Evolutionary conservation across 2,329 filamentous ascomycete genomes (phyloP).

Genomic region (Talaromyces sp.): DNA sequence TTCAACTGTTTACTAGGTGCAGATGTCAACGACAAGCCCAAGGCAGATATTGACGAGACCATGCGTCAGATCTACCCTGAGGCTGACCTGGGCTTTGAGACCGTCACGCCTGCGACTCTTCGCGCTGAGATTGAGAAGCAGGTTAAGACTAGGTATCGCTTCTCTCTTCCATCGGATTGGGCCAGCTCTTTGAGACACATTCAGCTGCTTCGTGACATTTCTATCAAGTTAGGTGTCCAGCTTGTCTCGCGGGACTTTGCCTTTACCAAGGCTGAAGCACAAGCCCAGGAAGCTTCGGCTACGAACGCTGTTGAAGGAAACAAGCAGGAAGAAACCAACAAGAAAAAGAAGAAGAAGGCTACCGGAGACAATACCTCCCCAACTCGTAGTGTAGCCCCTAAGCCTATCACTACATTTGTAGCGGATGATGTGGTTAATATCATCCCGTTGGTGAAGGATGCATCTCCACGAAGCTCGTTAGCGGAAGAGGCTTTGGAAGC

Average conservation of each 20-base stretch:
- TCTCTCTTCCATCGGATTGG: constrained; percentile 65
- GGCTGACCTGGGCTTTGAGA: constrained; percentile 73
- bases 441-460: constrained; percentile 93
- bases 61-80: constrained; percentile 74
- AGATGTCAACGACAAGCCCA: constrained; percentile 69
- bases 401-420: constrained; percentile 60
- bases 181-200: constrained; percentile 62
- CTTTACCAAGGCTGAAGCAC: constrained; percentile 51
- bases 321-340: constrained; percentile 22
- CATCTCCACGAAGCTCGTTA: constrained; percentile 79
- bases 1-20: constrained; percentile 88
- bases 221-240: constrained; percentile 84
- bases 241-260: constrained; percentile 71
- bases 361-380: constrained; percentile 42
- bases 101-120: constrained; percentile 68
- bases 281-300: constrained; percentile 26
- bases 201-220: constrained; percentile 84
- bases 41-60: constrained; percentile 68
- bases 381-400: constrained; percentile 36
- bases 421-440: constrained; percentile 86
- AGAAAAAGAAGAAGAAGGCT: constrained; percentile 57
- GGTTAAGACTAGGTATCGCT: constrained; percentile 69
- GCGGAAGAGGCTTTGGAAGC: constrained; percentile 95
- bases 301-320: constrained; percentile 32
- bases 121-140: constrained; percentile 66